Base-by-base conservation (phyloP, 2,329 filamentous ascomycete species). In the Sclerotinia nivalis region DNA sequence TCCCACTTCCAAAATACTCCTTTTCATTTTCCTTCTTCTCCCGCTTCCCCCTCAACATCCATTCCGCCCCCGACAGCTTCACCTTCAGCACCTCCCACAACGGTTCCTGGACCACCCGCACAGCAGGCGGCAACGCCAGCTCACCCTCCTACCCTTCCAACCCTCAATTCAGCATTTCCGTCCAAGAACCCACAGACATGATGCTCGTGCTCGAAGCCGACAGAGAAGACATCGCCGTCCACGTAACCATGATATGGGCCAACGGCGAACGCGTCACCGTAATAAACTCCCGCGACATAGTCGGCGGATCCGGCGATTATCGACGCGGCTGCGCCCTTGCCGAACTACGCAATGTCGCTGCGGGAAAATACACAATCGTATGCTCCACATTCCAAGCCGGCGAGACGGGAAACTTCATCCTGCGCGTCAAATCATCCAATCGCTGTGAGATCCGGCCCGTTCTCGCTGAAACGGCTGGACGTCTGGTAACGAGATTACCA, bases 21-120 rank as follows among this genome's bases (percentile, higher is more conserved):
- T 97, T 98, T 78, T 96, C 94, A 0, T 83, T 98, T 2, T 93
- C 93, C 0, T 87, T 92, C 58, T 93, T 97, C 78, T 94, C 93
- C 4, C 86, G 87, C 54, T 82, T 83, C 0, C 81, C 86, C 0
- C 82, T 97, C 0, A 78, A 80, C 10, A 81, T 98, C 13, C 80
- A 83, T 10, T 84, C 86, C 22, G 93, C 93, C 0, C 64, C 66
- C 15, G 76, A 77, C 40, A 50, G 56, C 13, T 72, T 75, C 82
- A 68, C 73, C 8, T 72, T 77, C 54, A 84, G 86, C 70, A 84
- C 81, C n/a, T 87, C 88, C 69, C 79, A 90, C 34, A 79, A 83
- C 1, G 88, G 90, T 2, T 83, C 85, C 2, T 99, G 96, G 96
- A 93, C 88, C 3, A 83, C 87, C 66, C 87, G 90, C 62, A 94